A percentile compares a stretch with the other conserved stretches of the same genome.
Conservation (phyloP, 176 grass and related monocot genomes). For the Oryza glumipatula region DNA sequence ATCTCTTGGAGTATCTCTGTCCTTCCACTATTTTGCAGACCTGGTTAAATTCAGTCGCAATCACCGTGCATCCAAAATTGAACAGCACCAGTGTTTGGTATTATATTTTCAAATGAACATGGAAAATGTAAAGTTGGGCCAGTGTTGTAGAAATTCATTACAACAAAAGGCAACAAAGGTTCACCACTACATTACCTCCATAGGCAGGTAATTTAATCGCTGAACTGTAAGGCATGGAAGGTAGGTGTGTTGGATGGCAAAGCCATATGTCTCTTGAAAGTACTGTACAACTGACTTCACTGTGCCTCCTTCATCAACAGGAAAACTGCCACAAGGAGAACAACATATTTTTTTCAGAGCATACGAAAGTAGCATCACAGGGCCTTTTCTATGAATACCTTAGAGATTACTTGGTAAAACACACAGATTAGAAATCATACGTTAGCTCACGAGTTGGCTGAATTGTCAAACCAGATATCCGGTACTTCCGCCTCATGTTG, state of each 20-base stretch:
- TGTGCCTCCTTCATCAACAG: constrained; percentile 72
- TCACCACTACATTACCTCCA: constrained; percentile 62
- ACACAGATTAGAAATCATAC: constrained; percentile 38
- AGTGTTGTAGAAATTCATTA: background rate
- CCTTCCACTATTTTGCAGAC: constrained; percentile 85
- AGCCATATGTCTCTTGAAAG: constrained; percentile 83
- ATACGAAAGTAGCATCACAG: constrained; percentile 19
- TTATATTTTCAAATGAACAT: background rate
- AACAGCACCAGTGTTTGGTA: background rate
- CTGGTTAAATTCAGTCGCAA: constrained; percentile 30
- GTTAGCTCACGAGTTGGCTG: constrained; percentile 85
- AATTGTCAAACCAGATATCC: constrained; percentile 77
- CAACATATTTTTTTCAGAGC: background rate
- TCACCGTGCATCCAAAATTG: background rate
- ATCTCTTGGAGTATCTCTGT: constrained; percentile 69
- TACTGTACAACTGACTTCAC: constrained; percentile 81
- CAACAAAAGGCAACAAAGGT: background rate
- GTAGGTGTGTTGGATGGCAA: constrained; percentile 75
- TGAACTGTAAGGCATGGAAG: constrained; percentile 75
- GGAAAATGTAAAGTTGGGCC: background rate
- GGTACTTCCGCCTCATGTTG: constrained; percentile 86
- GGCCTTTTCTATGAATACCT: background rate
- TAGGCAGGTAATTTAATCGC: constrained; percentile 71
- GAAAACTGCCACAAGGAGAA: constrained; percentile 54
- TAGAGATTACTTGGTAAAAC: constrained; percentile 25